Conservation (phyloP, 1,284 basidiomycete genomes). For the Grifola frondosa region DNA sequence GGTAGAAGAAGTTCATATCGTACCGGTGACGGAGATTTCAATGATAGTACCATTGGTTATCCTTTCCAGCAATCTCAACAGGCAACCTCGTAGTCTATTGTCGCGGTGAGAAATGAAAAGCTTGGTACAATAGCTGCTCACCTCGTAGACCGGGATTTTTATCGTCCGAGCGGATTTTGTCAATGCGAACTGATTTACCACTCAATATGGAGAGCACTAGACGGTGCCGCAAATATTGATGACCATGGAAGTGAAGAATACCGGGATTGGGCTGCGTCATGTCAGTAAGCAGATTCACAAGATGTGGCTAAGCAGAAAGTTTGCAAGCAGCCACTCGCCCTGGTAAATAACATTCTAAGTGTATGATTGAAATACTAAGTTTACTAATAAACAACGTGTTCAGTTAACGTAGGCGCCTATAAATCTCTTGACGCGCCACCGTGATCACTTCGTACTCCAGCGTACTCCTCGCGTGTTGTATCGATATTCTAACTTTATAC, state of each 20-base stretch:
- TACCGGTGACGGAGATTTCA: conserved; percentile 95
- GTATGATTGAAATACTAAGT: too few relatives aligned
- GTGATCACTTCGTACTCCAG: not conserved
- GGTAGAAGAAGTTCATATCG: conserved; percentile 20
- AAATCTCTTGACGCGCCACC: too few relatives aligned
- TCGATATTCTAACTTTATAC: not conserved
- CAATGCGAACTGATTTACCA: conserved; percentile 84
- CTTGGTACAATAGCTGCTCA: conserved; percentile 31
- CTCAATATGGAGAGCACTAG: conserved; percentile 87
- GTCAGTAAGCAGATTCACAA: conserved; percentile 1
- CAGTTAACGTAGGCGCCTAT: too few relatives aligned
- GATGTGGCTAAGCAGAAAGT: not conserved
- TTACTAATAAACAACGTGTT: too few relatives aligned
- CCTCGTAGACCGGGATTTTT: conserved; percentile 92
- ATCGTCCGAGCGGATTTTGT: conserved; percentile 88
- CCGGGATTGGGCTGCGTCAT: conserved; percentile 44
- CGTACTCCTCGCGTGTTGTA: not conserved
- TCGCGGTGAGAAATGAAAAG: conserved; percentile 1
- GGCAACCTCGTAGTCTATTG: conserved; percentile 86
- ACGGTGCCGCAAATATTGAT: conserved; percentile 83
- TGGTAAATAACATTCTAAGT: too few relatives aligned
- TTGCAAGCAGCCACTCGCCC: too few relatives aligned
- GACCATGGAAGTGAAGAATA: conserved; percentile 71
- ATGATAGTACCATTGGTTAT: conserved; percentile 93
- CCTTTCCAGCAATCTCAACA: conserved; percentile 88